A percentile compares a stretch with the other conserved stretches of the same genome.
phyloP scores from a whole-genome alignment of 129 eudicot genomes.

The Lactuca saligna region DNA sequence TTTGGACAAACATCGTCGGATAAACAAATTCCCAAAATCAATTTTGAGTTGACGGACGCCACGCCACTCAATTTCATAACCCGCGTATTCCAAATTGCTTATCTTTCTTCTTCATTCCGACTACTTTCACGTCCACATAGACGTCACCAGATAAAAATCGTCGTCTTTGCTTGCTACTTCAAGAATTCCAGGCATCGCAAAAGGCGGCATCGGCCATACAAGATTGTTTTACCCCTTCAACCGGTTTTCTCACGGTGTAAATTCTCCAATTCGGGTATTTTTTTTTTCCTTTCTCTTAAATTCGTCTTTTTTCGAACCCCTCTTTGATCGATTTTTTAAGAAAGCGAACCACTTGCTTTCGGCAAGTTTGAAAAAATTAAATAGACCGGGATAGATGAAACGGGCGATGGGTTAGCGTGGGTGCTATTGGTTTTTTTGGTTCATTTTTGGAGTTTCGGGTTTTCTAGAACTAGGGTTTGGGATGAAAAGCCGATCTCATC shows the following conservation, averaged over 20 bases:
- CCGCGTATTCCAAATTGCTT: slow-evolving; percentile 28
- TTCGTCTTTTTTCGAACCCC: slow-evolving; percentile 18
- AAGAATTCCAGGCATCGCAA: not conserved
- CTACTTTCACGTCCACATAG: slow-evolving; percentile 44
- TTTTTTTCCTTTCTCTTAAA: not conserved
- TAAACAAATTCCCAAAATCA: not conserved
- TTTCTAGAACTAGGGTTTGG: slow-evolving; percentile 22
- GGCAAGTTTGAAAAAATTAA: not conserved
- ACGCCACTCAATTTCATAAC: slow-evolving; percentile 33
- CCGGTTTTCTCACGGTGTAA: slow-evolving; percentile 16
- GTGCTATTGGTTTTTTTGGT: not conserved
- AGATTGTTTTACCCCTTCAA: slow-evolving; percentile 8
- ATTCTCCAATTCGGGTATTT: slow-evolving; percentile 4
- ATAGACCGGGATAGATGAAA: slow-evolving; percentile 13
- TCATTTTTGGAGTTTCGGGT: slow-evolving; percentile 28
- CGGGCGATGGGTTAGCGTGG: slow-evolving; percentile 28
- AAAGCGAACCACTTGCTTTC: not conserved
- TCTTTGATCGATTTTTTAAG: slow-evolving; percentile 9
- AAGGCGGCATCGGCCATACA: not conserved
- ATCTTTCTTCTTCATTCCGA: slow-evolving; percentile 32
- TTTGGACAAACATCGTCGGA: not conserved
- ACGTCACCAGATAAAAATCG: not conserved
- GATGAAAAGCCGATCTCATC: slow-evolving; percentile 84
- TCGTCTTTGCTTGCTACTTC: slow-evolving; percentile 26
- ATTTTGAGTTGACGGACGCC: slow-evolving; percentile 28